Conservation (phyloP, 345 rosid genomes). For the Citrus medica region DNA sequence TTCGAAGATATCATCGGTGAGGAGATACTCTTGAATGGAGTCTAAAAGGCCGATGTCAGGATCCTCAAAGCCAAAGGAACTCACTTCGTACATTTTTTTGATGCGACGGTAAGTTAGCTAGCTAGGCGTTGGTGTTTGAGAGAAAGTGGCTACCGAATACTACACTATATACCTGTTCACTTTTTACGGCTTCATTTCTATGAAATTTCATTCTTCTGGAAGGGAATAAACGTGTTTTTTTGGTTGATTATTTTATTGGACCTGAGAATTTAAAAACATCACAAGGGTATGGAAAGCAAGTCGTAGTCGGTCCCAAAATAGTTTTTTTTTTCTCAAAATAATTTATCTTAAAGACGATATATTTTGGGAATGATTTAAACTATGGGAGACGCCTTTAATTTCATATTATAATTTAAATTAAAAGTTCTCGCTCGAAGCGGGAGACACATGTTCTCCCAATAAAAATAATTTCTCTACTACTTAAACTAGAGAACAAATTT, state of each 20-base stretch:
- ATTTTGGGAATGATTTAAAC: accelerated
- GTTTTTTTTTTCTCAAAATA: no score
- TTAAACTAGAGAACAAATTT: no score
- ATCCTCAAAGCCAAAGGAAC: background rate
- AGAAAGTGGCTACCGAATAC: background rate
- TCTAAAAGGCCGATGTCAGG: constrained; percentile 25
- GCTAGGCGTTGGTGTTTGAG: no score
- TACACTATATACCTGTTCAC: no score
- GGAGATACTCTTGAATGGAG: constrained; percentile 23
- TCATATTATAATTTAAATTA: no score
- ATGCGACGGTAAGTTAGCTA: no score
- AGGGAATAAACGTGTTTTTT: background rate
- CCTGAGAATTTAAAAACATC: background rate
- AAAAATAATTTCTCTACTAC: no score
- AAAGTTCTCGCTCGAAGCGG: no score
- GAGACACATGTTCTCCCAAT: no score
- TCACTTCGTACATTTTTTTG: constrained; percentile 7
- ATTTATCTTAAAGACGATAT: no score
- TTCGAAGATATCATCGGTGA: constrained; percentile 15
- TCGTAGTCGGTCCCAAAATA: no score
- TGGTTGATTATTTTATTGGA: background rate
- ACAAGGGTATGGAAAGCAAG: no score
- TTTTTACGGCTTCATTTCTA: background rate
- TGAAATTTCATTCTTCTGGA: background rate
- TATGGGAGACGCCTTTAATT: accelerated